Percentiles rank a stretch among this genome's conserved stretches.
phyloP scores from a whole-genome alignment of 768 basidiomycete species.

The Boletus sensibilis region DNA sequence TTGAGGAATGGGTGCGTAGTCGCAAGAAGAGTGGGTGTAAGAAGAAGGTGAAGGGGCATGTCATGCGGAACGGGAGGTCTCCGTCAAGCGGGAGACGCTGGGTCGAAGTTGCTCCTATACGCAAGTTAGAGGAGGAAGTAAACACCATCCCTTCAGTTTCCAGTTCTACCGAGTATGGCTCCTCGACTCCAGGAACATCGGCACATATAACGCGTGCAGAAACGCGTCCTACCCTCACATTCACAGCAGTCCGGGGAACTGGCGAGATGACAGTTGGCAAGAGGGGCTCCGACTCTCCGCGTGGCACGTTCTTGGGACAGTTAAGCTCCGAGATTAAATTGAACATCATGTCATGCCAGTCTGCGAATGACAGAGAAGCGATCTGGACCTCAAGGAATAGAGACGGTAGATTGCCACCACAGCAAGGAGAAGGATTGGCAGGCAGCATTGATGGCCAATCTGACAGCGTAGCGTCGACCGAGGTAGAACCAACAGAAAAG shows the following conservation, averaged over 20 bases:
- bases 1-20: conserved; percentile 40
- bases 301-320: conserved; percentile 14
- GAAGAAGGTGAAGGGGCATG: conserved; percentile 39
- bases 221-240: conserved; percentile 49
- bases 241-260: conserved; percentile 51
- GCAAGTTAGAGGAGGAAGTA: conserved; percentile 44
- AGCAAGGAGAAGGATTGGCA: conserved; percentile 18
- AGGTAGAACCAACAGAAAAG: conserved; percentile 35
- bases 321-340: conserved; percentile 31
- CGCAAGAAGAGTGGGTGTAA: conserved; percentile 55
- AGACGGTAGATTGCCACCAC: conserved; percentile 60
- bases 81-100: conserved; percentile 29
- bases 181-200: conserved; percentile 37
- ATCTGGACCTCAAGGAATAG: conserved; percentile 47
- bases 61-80: conserved; percentile 45
- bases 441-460: conserved; percentile 63
- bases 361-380: conserved; percentile 48
- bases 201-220: conserved; percentile 50
- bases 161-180: conserved; percentile 54
- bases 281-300: conserved; percentile 8
- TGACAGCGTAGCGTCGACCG: conserved; percentile 40
- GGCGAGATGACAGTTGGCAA: conserved; percentile 34
- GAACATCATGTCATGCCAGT: conserved; percentile 53
- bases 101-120: conserved; percentile 21
- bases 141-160: conserved; percentile 52